Conservation (phyloP, 352 stramenopile genomes). For the Phytophthora hibernalis region DNA sequence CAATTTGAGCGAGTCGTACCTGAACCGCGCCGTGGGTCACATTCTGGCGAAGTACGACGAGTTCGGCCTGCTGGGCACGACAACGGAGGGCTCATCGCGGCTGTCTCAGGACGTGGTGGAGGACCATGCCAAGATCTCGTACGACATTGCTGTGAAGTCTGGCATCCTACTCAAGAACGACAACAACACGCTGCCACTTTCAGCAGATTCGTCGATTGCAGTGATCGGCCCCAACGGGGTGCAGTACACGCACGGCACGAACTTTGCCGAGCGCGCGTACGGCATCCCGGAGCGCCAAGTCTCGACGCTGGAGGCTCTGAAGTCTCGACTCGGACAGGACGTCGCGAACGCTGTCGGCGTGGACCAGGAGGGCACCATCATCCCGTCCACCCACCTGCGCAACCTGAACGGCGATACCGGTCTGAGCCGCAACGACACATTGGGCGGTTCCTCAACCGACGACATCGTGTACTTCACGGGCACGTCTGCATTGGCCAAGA, state of each 20-base stretch:
- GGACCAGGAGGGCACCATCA: slow-evolving; percentile 37
- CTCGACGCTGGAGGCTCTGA: slow-evolving; percentile 33
- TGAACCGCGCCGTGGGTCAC: slow-evolving; percentile 38
- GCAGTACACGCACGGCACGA: slow-evolving; percentile 44
- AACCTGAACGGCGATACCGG: slow-evolving; percentile 34
- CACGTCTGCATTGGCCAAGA: slow-evolving; percentile 24
- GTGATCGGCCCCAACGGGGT: slow-evolving; percentile 45
- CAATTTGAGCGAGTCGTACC: slow-evolving; percentile 44
- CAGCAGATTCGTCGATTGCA: slow-evolving; percentile 27
- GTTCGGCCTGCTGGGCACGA: slow-evolving; percentile 37
- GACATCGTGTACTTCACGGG: slow-evolving; percentile 41
- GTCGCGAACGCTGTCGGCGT: slow-evolving; percentile 36
- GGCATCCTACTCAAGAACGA: slow-evolving; percentile 42
- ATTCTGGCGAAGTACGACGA: slow-evolving; percentile 46
- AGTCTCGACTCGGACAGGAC: slow-evolving; percentile 34
- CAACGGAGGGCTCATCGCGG: slow-evolving; percentile 30
- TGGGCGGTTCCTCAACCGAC: slow-evolving; percentile 24
- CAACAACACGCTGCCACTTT: slow-evolving; percentile 33
- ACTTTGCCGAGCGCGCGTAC: slow-evolving; percentile 42
- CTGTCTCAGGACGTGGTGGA: slow-evolving; percentile 33
- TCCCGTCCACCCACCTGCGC: slow-evolving; percentile 40
- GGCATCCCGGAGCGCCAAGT: slow-evolving; percentile 37
- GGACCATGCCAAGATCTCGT: slow-evolving; percentile 34
- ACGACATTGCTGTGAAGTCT: slow-evolving; percentile 46
- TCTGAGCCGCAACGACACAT: slow-evolving; percentile 31